Conservation (phyloP, 2,329 filamentous ascomycete species). For the Cladorrhinum sp. region DNA sequence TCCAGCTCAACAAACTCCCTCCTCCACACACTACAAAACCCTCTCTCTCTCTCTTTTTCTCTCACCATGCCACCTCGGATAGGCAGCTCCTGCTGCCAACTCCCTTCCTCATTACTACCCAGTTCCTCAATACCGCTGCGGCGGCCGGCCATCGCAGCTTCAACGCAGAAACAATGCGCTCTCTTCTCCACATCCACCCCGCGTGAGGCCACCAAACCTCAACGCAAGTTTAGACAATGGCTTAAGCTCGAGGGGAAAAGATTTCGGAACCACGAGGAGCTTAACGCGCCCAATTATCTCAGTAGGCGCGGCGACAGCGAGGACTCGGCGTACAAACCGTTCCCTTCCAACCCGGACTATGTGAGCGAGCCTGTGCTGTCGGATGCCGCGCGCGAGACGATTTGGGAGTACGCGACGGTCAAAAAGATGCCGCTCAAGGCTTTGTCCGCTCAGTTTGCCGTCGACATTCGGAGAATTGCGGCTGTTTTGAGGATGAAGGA, state of each 20-base stretch:
- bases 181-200: constrained; percentile 41
- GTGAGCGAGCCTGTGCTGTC: constrained; percentile 69
- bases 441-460: constrained; percentile 71
- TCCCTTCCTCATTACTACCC: constrained; percentile 3
- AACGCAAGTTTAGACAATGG: constrained; percentile 41
- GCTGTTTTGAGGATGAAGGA: constrained; percentile 84
- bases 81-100: constrained; percentile 20
- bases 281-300: constrained; percentile 37
- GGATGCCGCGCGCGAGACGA: constrained; percentile 67
- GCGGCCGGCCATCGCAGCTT: constrained; percentile 6
- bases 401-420: constrained; percentile 67
- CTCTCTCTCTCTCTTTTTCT: constrained; percentile 1
- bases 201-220: constrained; percentile 36
- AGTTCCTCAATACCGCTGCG: constrained; percentile 10
- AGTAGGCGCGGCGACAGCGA: too few relatives aligned
- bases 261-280: constrained; percentile 10
- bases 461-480: constrained; percentile 80
- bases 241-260: constrained; percentile 19
- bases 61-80: constrained; percentile 27
- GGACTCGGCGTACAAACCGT: constrained; percentile 51
- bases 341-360: constrained; percentile 72
- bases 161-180: constrained; percentile 2
- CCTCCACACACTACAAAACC: constrained; percentile 5
- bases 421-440: constrained; percentile 67
- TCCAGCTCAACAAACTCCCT: constrained; percentile 1